Base-by-base conservation (phyloP, 2,329 filamentous ascomycete species). In the Mycosphaerella sp. region DNA sequence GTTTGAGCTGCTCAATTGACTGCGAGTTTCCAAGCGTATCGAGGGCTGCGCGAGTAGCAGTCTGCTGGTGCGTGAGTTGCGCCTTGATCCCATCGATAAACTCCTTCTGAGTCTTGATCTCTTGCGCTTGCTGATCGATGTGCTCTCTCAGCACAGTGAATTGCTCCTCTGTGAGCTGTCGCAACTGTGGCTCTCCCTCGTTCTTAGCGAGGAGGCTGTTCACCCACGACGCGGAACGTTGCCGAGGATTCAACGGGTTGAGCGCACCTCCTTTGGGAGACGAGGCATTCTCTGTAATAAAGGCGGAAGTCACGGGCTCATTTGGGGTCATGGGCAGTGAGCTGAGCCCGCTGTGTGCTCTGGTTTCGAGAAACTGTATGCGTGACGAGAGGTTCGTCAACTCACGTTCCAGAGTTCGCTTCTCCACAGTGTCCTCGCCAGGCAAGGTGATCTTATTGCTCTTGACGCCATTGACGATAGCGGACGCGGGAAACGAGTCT, bases 71-170 rank as follows among this genome's bases (percentile, higher is more conserved):
- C 51, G 87, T 79, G 46, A 97, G 79, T 70, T 95, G 88, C 54
- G 87, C 84, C 64, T 89, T 89, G 58, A 96, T 87, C 64, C 85
- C 85, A 54, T 85, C 84, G 57, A 95, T 86, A 71, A 93, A 87
- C 61, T 89, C 82, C 62, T 87, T 86, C 70, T 95, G 90, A 63
- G 80, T 87, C 70, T 88, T 85, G 63, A 96, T 89, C 66, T 95
- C 82, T 69, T 94, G 89, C 51, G 90, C 90, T 73, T 97, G 89
- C 68, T 90, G 88, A 67, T 94, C 87, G 57, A 97, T 86, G 71
- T 95, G 89, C 63, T 95, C 89, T 63, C 86, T 85, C 60, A 96
- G 78, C 58, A 87, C 86, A 70, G 85, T 84, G 62, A 95, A 84
- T 68, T 91, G 87, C 72, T 91, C 85, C 66, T 89, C 86, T 62